Evolutionary conservation across 805 yeast species (phyloP).

Genomic region (Kodamaea hsintzibuensis): DNA sequence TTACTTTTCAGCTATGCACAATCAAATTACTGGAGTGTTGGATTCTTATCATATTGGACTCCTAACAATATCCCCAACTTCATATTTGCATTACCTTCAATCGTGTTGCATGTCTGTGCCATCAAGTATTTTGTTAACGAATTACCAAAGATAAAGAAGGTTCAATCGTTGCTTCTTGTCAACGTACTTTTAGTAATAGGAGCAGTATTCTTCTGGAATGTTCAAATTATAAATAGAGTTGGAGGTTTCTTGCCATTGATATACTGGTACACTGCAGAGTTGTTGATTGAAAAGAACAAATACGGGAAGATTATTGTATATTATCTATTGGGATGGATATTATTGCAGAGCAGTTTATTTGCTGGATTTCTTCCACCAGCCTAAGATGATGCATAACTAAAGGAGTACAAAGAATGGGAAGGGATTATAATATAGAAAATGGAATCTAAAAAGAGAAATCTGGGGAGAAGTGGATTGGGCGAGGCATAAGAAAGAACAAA

Average conservation of each 20-base stretch:
- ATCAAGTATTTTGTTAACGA: constrained; percentile 41
- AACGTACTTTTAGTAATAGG: constrained; percentile 48
- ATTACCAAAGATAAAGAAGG: constrained; percentile 23
- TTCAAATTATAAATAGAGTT: constrained; percentile 81
- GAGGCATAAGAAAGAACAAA: not conserved
- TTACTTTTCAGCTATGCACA: constrained; percentile 75
- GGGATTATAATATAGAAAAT: no score
- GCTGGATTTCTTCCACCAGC: constrained; percentile 94
- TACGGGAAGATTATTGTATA: constrained; percentile 26
- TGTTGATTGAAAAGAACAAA: constrained; percentile 15
- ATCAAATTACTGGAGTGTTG: constrained; percentile 78
- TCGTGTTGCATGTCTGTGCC: constrained; percentile 47
- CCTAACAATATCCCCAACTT: constrained; percentile 80
- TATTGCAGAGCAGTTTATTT: constrained; percentile 69
- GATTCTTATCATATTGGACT: constrained; percentile 84
- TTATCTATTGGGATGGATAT: constrained; percentile 62
- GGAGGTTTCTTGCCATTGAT: constrained; percentile 75
- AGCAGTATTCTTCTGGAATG: constrained; percentile 68
- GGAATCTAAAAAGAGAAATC: not conserved
- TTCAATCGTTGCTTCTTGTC: constrained; percentile 42
- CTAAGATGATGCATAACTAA: constrained; percentile 28
- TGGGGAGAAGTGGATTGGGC: not conserved
- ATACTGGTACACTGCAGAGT: constrained; percentile 66
- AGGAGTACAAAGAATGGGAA: not conserved
- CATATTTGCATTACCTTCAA: constrained; percentile 68